Evolutionary conservation across 139 green algal genomes (phyloP).

Genomic region (Volvox africanus): DNA sequence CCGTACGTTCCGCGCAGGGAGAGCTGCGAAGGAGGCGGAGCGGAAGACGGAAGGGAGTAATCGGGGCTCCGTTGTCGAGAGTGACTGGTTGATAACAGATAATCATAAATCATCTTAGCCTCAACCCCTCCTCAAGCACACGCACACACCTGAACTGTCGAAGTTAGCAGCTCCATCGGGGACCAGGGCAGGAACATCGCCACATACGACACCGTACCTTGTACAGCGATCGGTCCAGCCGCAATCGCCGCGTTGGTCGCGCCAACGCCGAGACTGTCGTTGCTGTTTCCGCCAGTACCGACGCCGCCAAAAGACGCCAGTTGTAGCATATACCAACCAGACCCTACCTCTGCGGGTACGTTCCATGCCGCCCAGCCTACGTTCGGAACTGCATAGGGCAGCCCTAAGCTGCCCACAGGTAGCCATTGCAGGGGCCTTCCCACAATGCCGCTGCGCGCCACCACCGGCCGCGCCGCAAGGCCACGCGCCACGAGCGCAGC

Average conservation of each 20-base stretch:
- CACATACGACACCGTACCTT: neutral
- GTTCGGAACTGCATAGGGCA: neutral
- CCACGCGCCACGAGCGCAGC: neutral
- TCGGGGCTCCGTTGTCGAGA: neutral
- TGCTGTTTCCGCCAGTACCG: neutral
- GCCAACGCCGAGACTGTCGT: neutral
- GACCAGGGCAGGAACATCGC: constrained; percentile 19
- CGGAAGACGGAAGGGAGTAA: neutral
- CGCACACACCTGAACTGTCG: neutral
- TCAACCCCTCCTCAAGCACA: neutral
- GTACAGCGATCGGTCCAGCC: neutral
- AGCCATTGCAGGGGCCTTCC: neutral
- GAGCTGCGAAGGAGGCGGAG: neutral
- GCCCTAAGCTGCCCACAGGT: neutral
- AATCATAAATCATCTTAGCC: too few relatives aligned
- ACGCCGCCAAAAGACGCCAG: neutral
- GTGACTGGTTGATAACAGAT: neutral
- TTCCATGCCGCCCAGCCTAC: neutral
- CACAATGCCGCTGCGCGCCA: neutral
- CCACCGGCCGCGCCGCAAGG: neutral
- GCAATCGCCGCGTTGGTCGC: too few relatives aligned
- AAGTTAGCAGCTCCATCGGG: neutral
- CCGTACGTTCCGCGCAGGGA: neutral
- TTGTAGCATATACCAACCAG: neutral
- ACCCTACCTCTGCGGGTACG: neutral